Evolutionary conservation across 306 rosid genomes (phyloP).

Genomic region (Rosa chinensis): DNA sequence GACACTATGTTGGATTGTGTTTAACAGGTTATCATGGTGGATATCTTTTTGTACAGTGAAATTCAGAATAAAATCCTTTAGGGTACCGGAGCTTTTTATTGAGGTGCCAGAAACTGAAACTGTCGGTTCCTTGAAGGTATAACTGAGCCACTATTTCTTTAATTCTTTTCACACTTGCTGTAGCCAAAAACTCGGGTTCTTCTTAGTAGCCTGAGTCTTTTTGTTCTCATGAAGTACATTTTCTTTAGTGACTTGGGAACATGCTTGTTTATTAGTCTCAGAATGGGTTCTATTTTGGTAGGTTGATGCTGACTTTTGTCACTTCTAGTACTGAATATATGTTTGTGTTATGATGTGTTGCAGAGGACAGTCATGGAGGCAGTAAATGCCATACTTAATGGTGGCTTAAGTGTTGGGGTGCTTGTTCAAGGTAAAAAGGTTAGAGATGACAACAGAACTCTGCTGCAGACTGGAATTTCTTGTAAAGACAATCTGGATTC

Average conservation of each 20-base stretch:
- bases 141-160: constrained; percentile 1
- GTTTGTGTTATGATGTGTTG: neutral
- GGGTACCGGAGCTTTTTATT: constrained; percentile 78
- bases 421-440: constrained; percentile 70
- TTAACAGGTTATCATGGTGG: constrained; percentile 26
- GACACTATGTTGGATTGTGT: constrained; percentile 18
- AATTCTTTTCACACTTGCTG: neutral
- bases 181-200: neutral
- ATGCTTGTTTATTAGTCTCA: constrained; percentile 14
- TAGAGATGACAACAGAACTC: constrained; percentile 74
- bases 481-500: constrained; percentile 67
- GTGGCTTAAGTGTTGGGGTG: constrained; percentile 73
- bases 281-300: constrained; percentile 12
- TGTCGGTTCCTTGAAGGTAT: constrained; percentile 81
- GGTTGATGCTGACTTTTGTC: neutral
- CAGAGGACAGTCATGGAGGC: constrained; percentile 89
- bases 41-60: constrained; percentile 59
- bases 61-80: constrained; percentile 83
- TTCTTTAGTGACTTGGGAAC: neutral
- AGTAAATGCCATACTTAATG: constrained; percentile 66
- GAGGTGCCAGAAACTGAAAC: constrained; percentile 88
- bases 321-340: neutral
- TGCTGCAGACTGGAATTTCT: constrained; percentile 75
- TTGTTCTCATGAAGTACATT: neutral
- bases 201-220: neutral